These are phyloP conservation scores for Apocynum venetum DNA, from an alignment of 257 asterid genomes.

Conservation along the genomic window DNA sequence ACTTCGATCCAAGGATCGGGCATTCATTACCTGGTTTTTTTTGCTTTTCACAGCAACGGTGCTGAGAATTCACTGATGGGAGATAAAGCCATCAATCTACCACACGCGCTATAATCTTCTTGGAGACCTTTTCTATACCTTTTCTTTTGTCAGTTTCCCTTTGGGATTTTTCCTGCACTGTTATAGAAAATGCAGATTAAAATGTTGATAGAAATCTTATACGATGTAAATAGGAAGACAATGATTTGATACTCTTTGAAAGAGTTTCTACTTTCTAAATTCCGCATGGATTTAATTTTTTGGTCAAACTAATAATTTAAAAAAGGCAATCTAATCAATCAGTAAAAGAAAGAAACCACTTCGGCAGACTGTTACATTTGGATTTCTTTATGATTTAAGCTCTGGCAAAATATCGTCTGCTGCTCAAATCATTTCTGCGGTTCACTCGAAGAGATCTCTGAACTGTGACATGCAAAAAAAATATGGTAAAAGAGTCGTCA, in stretches of 20 bases:
- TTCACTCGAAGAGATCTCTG: no score
- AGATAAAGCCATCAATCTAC: slow-evolving; percentile 59
- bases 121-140: neutral
- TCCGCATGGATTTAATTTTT: neutral
- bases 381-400: no score
- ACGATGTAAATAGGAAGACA: slow-evolving; percentile 17
- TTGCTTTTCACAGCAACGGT: slow-evolving; percentile 65
- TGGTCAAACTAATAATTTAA: neutral
- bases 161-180: neutral
- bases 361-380: no score
- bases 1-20: neutral
- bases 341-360: neutral
- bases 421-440: no score
- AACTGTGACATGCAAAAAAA: no score
- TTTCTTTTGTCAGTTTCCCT: neutral
- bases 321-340: neutral
- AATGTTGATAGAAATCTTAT: neutral
- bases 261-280: neutral
- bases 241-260: neutral
- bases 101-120: slow-evolving; percentile 50
- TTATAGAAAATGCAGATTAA: neutral
- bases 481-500: no score
- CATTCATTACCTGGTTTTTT: slow-evolving; percentile 13
- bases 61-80: slow-evolving; percentile 52
- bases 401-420: no score